phyloP scores from a whole-genome alignment of 495 filamentous ascomycete genomes.

The Aspergillus sclerotiicarbonarius region DNA sequence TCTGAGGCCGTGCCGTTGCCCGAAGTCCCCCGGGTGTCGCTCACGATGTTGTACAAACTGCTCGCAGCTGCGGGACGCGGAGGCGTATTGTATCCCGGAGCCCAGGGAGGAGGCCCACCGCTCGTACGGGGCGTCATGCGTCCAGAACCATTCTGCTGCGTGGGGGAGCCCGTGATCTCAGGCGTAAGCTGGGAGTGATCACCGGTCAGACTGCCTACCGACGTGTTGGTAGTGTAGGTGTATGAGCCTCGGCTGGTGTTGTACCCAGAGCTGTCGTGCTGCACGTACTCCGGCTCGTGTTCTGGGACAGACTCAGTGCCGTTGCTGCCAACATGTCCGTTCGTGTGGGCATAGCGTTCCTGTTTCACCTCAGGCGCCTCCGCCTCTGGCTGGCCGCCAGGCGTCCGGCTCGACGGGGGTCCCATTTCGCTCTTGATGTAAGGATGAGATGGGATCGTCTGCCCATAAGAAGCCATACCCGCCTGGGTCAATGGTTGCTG shows the following conservation, averaged over 20 bases:
- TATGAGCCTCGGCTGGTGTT: slow-evolving; percentile 69
- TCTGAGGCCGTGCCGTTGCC: slow-evolving; percentile 66
- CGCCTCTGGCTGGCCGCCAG: slow-evolving; percentile 50
- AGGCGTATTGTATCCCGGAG: slow-evolving; percentile 74
- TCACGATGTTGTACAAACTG: slow-evolving; percentile 88
- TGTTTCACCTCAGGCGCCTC: slow-evolving; percentile 69
- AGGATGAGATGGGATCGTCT: slow-evolving; percentile 50
- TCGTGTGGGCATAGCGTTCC: slow-evolving; percentile 58
- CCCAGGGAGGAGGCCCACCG: slow-evolving; percentile 68
- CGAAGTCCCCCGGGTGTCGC: slow-evolving; percentile 69
- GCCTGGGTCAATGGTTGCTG: slow-evolving; percentile 61
- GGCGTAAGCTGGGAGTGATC: slow-evolving; percentile 82
- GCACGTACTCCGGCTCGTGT: slow-evolving; percentile 78
- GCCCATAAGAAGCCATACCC: slow-evolving; percentile 68
- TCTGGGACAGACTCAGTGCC: slow-evolving; percentile 74
- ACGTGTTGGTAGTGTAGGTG: slow-evolving; percentile 65
- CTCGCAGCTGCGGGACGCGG: slow-evolving; percentile 70
- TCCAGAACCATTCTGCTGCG: slow-evolving; percentile 81
- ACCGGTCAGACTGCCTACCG: slow-evolving; percentile 61
- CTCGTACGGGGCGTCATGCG: slow-evolving; percentile 83
- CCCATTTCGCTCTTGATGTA: slow-evolving; percentile 94
- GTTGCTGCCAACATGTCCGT: slow-evolving; percentile 52
- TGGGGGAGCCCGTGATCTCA: slow-evolving; percentile 82
- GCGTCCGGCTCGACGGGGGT: slow-evolving; percentile 66
- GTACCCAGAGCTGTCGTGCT: slow-evolving; percentile 62